Conservation (phyloP, 2,329 filamentous ascomycete genomes). For the Gyromitra esculenta region DNA sequence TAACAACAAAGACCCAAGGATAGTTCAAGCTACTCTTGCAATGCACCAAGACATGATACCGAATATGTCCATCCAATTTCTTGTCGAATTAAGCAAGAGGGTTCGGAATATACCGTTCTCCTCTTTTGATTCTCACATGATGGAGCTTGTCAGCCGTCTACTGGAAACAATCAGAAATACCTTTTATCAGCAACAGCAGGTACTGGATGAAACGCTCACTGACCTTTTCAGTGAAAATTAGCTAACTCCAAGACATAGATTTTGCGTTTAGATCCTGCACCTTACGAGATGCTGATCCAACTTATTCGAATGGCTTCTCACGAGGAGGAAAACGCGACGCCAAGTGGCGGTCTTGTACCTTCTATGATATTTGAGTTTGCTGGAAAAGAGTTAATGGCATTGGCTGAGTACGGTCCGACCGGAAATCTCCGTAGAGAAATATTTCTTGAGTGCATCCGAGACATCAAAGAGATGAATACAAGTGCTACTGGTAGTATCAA, state of each 20-base stretch:
- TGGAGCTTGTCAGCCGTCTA: constrained; percentile 52
- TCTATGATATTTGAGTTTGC: constrained; percentile 70
- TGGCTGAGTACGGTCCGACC: constrained; percentile 69
- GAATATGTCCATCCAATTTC: constrained; percentile 54
- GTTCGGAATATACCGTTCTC: constrained; percentile 50
- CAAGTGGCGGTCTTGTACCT: constrained; percentile 39
- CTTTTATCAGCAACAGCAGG: constrained; percentile 47
- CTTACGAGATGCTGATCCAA: constrained; percentile 54
- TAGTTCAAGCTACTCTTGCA: constrained; percentile 79
- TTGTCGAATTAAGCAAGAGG: constrained; percentile 51
- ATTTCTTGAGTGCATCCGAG: constrained; percentile 73
- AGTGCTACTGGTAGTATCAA: constrained; percentile 79
- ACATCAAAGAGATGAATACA: constrained; percentile 71
- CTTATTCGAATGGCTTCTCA: constrained; percentile 53
- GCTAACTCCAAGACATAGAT: constrained; percentile 23
- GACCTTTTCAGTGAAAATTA: neutral
- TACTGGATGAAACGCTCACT: constrained; percentile 17
- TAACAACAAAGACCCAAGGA: constrained; percentile 81
- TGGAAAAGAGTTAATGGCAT: constrained; percentile 68
- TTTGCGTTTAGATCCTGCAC: constrained; percentile 44
- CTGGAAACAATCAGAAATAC: constrained; percentile 46
- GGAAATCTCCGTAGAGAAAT: constrained; percentile 70
- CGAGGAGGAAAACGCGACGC: constrained; percentile 51
- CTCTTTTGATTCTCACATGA: constrained; percentile 52
- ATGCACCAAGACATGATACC: constrained; percentile 66